phyloP scores from a whole-genome alignment of 2,329 filamentous ascomycete species.

The Keithomyces neogunnii region DNA sequence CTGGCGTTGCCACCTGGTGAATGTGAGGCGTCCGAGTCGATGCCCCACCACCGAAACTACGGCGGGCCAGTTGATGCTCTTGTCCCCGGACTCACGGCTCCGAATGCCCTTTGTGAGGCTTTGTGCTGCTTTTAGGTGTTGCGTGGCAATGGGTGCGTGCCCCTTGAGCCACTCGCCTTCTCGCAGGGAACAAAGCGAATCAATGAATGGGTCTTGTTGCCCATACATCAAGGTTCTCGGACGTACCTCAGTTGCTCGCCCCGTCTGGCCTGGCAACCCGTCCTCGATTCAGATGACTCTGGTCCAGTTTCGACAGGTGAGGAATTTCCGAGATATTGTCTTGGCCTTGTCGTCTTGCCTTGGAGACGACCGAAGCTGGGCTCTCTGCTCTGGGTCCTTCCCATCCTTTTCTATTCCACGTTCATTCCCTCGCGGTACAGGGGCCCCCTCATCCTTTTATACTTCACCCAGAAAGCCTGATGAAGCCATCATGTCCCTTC shows the following conservation, averaged over 20 bases:
- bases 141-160: no score
- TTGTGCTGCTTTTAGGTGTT: background rate
- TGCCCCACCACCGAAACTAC: constrained; percentile 4
- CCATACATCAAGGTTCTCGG: background rate
- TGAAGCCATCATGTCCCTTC: constrained; percentile 2
- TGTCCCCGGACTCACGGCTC: constrained; percentile 1
- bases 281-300: background rate
- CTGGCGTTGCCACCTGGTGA: no score
- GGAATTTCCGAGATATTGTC: constrained; percentile 1
- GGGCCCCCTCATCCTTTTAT: constrained; percentile 6
- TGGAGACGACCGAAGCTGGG: background rate
- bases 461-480: background rate
- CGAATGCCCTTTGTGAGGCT: background rate
- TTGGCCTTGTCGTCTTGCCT: background rate
- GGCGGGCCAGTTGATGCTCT: background rate
- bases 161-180: background rate
- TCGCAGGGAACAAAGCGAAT: background rate
- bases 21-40: constrained; percentile 1
- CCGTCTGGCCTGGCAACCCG: constrained; percentile 7
- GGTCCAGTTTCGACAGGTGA: background rate
- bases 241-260: constrained; percentile 6
- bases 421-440: background rate
- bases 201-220: background rate
- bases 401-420: background rate
- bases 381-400: background rate